These are phyloP conservation scores for Trichoderma sp. DNA, from an alignment of 2,329 filamentous ascomycete species.

Conservation along the genomic window DNA sequence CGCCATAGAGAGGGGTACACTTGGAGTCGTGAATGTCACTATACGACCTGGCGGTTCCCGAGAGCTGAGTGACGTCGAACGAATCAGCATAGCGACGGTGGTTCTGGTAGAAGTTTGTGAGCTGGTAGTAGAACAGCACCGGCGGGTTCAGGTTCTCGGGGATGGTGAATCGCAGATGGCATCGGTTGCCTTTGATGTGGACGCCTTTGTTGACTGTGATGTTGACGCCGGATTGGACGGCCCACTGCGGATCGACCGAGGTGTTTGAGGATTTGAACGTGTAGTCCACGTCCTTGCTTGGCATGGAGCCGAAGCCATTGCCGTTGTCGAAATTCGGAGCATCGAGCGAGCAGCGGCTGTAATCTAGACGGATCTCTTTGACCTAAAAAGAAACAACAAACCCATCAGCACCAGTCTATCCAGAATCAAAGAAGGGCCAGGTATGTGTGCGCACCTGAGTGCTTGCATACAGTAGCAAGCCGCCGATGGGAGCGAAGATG, in stretches of 20 bases:
- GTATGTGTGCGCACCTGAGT: slow-evolving; percentile 59
- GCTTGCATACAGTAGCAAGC: slow-evolving; percentile 82
- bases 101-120: slow-evolving; percentile 99
- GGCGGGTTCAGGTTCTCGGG: slow-evolving; percentile 78
- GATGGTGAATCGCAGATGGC: slow-evolving; percentile 76
- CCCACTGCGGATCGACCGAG: slow-evolving; percentile 46
- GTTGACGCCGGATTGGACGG: slow-evolving; percentile 42
- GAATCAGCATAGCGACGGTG: slow-evolving; percentile 95
- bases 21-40: slow-evolving; percentile 65
- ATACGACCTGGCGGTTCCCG: slow-evolving; percentile 65
- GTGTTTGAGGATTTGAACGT: slow-evolving; percentile 67
- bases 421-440: neutral
- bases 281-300: slow-evolving; percentile 58
- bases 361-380: slow-evolving; percentile 88
- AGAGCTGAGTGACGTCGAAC: slow-evolving; percentile 78
- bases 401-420: slow-evolving; percentile 21
- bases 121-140: slow-evolving; percentile 89
- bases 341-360: slow-evolving; percentile 70
- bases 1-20: slow-evolving; percentile 71
- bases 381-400: slow-evolving; percentile 55
- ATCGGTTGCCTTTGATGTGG: slow-evolving; percentile 52
- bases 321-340: slow-evolving; percentile 48
- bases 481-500: slow-evolving; percentile 92
- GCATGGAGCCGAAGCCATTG: slow-evolving; percentile 52
- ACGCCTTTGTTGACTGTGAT: slow-evolving; percentile 45